Base-by-base conservation (phyloP, 2,329 filamentous ascomycete species). In the Lachnellula arida region DNA sequence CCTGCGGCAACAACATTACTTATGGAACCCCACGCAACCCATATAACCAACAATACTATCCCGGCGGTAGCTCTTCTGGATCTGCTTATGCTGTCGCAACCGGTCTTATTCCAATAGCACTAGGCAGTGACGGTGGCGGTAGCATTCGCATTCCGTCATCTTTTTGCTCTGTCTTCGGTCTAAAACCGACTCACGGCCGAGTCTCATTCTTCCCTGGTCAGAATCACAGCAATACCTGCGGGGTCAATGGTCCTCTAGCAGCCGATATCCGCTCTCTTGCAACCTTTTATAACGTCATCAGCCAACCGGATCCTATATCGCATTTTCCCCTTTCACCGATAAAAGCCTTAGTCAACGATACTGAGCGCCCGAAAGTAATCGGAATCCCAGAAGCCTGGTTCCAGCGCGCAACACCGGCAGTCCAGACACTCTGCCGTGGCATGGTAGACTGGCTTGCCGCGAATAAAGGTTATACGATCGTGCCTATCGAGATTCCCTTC, bases 21-120 rank as follows among this genome's bases (percentile, higher is more conserved):
- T 92, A 89, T 67, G 89, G 90, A 42, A 92, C 89, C 0, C 88
- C 89, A 0, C 76, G 78, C 15, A 93, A 93, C 64, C 89, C 89
- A 0, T 85, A 88, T 70, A 89, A 92, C 67, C 68, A 74, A 0
- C 67, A 75, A 2, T 92, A 90, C 74, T 94, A 93, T 70, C 60
- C 89, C 0, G 91, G 91, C 35, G 91, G 91, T 17, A 96, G 91
- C 69, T 97, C 93, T 1, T 93, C 93, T 46, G 94, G 94, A 15
- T 96, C 91, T 68, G 93, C 93, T 2, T 84, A 94, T 15, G 90
- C 91, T 9, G 89, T 97, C 23, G 82, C 81, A 19, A 77, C 81
- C 1, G 81, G 81, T 28, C 75, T 80, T 3, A 79, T 79, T 0
- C 79, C 84, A 25, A 61, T 86, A 37, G 91, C 92, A 3, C 75